phyloP scores from a whole-genome alignment of 345 rosid species.

The Corchorus capsularis region DNA sequence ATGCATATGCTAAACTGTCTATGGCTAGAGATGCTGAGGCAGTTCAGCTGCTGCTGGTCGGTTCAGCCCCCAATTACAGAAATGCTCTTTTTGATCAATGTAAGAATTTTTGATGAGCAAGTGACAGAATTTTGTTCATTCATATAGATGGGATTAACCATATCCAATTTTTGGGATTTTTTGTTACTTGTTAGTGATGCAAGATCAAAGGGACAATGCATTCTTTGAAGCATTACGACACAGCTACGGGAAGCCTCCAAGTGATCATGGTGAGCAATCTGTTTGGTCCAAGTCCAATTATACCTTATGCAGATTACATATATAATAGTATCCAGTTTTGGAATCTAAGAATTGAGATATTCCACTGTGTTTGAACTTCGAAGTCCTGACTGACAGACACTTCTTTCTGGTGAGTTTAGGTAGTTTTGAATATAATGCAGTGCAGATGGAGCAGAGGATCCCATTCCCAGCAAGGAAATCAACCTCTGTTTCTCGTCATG shows the following conservation, averaged over 20 bases:
- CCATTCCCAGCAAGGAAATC: slow-evolving; percentile 36
- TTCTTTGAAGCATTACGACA: slow-evolving; percentile 38
- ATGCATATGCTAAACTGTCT: slow-evolving; percentile 33
- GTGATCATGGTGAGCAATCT: slow-evolving; percentile 35
- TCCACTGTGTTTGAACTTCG: not conserved
- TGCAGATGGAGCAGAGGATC: slow-evolving; percentile 28
- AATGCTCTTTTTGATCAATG: slow-evolving; percentile 49
- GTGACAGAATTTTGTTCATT: not conserved
- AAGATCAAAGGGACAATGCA: slow-evolving; percentile 44
- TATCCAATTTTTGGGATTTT: not conserved
- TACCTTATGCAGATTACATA: not conserved
- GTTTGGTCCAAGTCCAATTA: not conserved
- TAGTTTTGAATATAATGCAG: slow-evolving; percentile 20
- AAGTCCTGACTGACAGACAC: no score
- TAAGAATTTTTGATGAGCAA: slow-evolving; percentile 20
- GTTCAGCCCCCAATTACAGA: slow-evolving; percentile 49
- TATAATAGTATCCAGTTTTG: no score
- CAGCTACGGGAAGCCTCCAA: slow-evolving; percentile 50
- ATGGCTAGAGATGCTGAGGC: slow-evolving; percentile 65
- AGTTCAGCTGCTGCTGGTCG: slow-evolving; percentile 57
- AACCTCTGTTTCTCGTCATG: slow-evolving; percentile 23
- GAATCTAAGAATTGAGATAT: not conserved
- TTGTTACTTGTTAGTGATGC: slow-evolving; percentile 44
- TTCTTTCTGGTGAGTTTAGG: slow-evolving; percentile 19
- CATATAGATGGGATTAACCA: not conserved